Percentiles rank a stretch among this genome's conserved stretches.
Evolutionary conservation across 2,329 filamentous ascomycete species (phyloP).

Genomic region (Westerdykella sp.): DNA sequence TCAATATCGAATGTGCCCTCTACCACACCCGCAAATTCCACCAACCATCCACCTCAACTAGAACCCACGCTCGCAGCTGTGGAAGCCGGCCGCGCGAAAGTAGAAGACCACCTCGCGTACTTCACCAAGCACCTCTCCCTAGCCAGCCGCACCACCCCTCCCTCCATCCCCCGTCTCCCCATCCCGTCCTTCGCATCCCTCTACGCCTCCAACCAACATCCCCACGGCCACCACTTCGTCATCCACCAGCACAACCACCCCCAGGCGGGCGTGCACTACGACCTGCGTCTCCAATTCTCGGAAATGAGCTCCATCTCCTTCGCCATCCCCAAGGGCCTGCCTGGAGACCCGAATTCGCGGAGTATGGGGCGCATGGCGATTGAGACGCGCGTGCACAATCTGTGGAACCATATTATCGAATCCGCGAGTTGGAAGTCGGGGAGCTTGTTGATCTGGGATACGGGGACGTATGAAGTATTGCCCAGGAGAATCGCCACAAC

Average conservation of each 20-base stretch:
- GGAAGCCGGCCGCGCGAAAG: conserved; percentile 46
- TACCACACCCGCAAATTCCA: no score
- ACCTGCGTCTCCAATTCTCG: conserved; percentile 65
- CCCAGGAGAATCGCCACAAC: conserved; percentile 3
- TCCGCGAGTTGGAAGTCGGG: conserved; percentile 39
- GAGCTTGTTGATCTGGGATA: conserved; percentile 44
- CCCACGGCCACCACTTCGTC: conserved; percentile 51
- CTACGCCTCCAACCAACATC: conserved; percentile 44
- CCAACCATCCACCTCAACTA: no score
- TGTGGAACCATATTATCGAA: conserved; percentile 41
- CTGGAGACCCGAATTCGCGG: conserved; percentile 38
- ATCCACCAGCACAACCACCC: conserved; percentile 71
- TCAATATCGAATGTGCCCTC: no score
- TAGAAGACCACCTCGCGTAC: conserved; percentile 46
- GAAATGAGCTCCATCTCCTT: conserved; percentile 59
- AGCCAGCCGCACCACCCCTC: conserved; percentile 16
- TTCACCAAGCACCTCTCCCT: conserved; percentile 41
- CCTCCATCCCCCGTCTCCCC: conserved; percentile 30
- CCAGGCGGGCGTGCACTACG: conserved; percentile 61
- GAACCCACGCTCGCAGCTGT: conserved; percentile 40
- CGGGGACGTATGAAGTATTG: conserved; percentile 40
- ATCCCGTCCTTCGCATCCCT: conserved; percentile 41
- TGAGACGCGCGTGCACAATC: conserved; percentile 35
- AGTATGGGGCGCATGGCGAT: conserved; percentile 40
- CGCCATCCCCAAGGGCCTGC: conserved; percentile 40